Conservation (phyloP, 371 early-diverging fungal species). For the Circinella umbellata region DNA sequence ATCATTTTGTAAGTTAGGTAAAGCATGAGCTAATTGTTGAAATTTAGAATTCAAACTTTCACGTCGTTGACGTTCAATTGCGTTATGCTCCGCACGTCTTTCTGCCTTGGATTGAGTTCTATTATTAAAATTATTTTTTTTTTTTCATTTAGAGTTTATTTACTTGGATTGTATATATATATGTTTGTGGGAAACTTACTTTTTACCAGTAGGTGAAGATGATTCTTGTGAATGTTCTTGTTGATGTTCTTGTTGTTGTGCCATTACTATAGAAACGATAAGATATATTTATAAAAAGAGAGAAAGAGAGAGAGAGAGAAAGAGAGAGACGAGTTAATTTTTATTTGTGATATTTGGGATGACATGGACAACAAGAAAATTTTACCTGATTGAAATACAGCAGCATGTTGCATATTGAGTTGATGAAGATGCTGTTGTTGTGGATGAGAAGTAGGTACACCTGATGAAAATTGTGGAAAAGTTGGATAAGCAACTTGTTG, state of each 20-base stretch:
- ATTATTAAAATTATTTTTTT: too few relatives aligned
- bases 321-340: too few relatives aligned
- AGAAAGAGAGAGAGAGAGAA: too few relatives aligned
- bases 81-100: conserved; percentile 75
- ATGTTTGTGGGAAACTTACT: background rate
- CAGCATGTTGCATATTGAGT: conserved; percentile 16
- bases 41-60: conserved; percentile 74
- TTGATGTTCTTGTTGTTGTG: conserved; percentile 14
- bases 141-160: too few relatives aligned
- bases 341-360: background rate
- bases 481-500: conserved; percentile 11
- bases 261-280: conserved; percentile 7
- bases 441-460: conserved; percentile 6
- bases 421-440: conserved; percentile 17
- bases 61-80: conserved; percentile 76
- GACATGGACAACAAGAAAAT: background rate
- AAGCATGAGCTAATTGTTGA: conserved; percentile 72
- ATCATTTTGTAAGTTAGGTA: conserved; percentile 69
- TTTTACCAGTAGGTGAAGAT: conserved; percentile 7
- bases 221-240: background rate
- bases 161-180: background rate
- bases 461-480: conserved; percentile 15
- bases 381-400: conserved; percentile 8
- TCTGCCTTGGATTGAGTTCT: conserved; percentile 50
- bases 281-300: background rate